Evolutionary conservation across 2,329 filamentous ascomycete genomes (phyloP).

Genomic region (Aspergillus spinulosporus): DNA sequence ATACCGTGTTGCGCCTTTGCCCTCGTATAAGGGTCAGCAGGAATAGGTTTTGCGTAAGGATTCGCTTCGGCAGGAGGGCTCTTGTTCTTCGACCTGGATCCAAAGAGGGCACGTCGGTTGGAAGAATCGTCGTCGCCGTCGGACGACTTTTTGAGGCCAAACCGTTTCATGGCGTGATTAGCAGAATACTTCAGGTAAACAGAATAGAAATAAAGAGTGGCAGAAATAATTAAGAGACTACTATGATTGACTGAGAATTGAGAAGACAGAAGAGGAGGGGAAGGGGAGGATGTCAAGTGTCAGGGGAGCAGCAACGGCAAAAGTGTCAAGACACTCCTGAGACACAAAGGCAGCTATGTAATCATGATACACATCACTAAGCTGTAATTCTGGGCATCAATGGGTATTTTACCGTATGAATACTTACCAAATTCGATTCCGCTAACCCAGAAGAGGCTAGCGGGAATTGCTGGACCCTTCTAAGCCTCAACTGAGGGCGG

Average conservation of each 20-base stretch:
- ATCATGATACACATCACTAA: conserved; percentile 1
- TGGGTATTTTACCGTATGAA: conserved; percentile 7
- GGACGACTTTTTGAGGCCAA: conserved; percentile 52
- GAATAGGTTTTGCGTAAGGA: conserved; percentile 57
- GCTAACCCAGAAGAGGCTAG: conserved; percentile 26
- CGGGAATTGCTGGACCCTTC: conserved; percentile 19
- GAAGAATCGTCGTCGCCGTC: conserved; percentile 53
- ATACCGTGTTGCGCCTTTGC: conserved; percentile 49
- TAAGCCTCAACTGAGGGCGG: conserved; percentile 11
- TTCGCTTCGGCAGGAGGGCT: conserved; percentile 53
- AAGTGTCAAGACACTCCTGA: conserved; percentile 17
- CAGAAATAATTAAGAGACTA: conserved; percentile 6
- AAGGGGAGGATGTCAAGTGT: conserved; percentile 15
- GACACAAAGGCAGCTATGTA: conserved; percentile 7
- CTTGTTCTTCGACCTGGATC: conserved; percentile 57
- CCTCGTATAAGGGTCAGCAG: conserved; percentile 56
- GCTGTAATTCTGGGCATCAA: not conserved
- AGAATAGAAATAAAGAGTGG: not conserved
- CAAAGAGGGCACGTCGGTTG: conserved; percentile 60
- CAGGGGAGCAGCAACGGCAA: conserved; percentile 29
- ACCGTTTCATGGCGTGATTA: conserved; percentile 34
- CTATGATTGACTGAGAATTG: conserved; percentile 2
- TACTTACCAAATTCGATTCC: conserved; percentile 15
- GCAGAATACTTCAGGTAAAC: not conserved
- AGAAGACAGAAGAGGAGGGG: conserved; percentile 1